Evolutionary conservation across 192 early-diverging fungal species (phyloP), one percentile per base, ranked within the genome.

Genomic region (Backusella parvicylindrica): DNA sequence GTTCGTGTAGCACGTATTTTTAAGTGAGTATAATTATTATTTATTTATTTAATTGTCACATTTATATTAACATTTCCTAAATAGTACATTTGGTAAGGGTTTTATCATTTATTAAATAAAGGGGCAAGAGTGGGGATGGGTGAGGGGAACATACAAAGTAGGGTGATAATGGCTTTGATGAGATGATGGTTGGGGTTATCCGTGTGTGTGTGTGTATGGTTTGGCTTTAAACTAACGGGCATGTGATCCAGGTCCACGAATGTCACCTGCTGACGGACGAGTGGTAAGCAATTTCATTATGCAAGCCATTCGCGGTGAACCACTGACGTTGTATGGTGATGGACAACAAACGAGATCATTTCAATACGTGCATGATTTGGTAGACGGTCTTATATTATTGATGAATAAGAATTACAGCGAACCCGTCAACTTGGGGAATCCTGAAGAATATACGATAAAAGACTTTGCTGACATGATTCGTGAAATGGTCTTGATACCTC

Each of bases 221-320:
- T 21, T 50, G 6, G 2, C 9, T 50, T 21, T 15, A 28, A 64
- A 32, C 21, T 64, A 64, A 32, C 8, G 13, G 30, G 23, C 18
- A 30, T 37, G 31, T 40, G 21, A 32, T 28, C 15, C 69, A 75
- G 78, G 78, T 12, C 94, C 94, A 9, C 87, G 93, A 28, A 95
- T 95, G 94, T 92, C 91, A 74, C 88, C 87, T 63, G 86, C 91
- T 68, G 94, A 95, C 76, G 94, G 94, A 15, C 87, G 94, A 21
- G 94, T 95, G 30, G 92, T 95, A 15, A 91, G 89, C 76, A 95
- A 95, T 77, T 95, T 95, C 70, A 94, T 95, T 75, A 90, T 93
- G 79, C 94, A 95, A 79, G 91, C 93, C 1, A 76, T 95, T 21
- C 84, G 86, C 50, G 91, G 92, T 3, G 86, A 95, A 75, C 84